Evolutionary conservation across 2,329 filamentous ascomycete genomes (phyloP).

Genomic region (Fusarium odoratissimum): DNA sequence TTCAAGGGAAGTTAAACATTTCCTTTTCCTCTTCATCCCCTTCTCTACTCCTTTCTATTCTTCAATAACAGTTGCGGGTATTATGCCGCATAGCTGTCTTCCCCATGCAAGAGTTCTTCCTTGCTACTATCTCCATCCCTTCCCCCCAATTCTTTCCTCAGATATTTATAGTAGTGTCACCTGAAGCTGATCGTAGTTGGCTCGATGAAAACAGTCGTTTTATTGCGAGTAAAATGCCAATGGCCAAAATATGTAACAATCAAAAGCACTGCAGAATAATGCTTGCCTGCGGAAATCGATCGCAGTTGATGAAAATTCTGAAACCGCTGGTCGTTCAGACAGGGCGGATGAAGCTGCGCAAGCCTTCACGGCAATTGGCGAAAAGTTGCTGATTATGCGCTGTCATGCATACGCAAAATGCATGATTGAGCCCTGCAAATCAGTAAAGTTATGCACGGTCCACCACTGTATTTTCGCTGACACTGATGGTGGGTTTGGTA

Average conservation of each 20-base stretch:
- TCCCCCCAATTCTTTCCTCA: fast-evolving
- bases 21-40: background rate
- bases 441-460: background rate
- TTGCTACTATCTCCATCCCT: background rate
- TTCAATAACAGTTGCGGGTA: background rate
- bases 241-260: background rate
- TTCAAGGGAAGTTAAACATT: background rate
- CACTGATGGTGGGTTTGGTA: no score
- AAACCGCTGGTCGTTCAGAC: background rate
- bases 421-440: background rate
- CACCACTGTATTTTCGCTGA: background rate
- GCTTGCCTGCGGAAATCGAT: background rate
- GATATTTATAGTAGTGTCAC: background rate
- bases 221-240: fast-evolving
- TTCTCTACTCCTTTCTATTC: no score
- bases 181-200: background rate
- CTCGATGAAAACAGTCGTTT: background rate
- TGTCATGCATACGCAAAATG: slow-evolving; percentile 1
- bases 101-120: background rate
- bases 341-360: background rate
- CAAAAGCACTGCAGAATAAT: no score
- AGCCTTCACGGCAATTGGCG: background rate
- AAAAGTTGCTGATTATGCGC: background rate
- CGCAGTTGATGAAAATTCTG: background rate
- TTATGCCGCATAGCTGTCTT: background rate